Conservation (phyloP, 257 asterid species). For the Linderniella brevidens region DNA sequence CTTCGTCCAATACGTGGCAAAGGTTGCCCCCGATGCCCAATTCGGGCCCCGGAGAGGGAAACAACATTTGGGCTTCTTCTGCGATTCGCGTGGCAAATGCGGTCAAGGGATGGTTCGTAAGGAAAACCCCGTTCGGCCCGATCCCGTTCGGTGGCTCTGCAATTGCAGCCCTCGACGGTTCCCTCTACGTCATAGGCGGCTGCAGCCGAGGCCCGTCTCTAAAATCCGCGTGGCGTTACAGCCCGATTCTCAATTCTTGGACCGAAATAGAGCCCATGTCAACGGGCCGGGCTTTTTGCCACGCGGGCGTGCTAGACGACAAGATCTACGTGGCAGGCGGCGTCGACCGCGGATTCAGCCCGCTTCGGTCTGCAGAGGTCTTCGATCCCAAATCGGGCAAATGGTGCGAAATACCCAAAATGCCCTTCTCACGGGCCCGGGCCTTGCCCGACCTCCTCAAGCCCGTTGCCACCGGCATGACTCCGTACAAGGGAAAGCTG, state of each 20-base stretch:
- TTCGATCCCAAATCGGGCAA: conserved; percentile 54
- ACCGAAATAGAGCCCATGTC: conserved; percentile 57
- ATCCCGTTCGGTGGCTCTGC: conserved; percentile 79
- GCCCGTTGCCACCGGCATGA: conserved; percentile 92
- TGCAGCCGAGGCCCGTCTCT: conserved; percentile 44
- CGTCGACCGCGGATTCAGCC: conserved; percentile 58
- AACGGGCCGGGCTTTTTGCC: conserved; percentile 67
- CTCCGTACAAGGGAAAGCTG: conserved; percentile 61
- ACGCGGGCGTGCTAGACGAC: conserved; percentile 51
- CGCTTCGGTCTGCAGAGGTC: conserved; percentile 85
- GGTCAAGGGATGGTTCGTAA: conserved; percentile 55
- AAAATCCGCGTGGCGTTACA: conserved; percentile 52
- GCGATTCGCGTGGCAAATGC: conserved; percentile 44
- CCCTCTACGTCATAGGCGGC: conserved; percentile 72
- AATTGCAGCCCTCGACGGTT: conserved; percentile 57
- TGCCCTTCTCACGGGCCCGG: conserved; percentile 85
- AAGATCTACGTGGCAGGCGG: conserved; percentile 88
- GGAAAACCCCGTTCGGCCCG: conserved; percentile 39
- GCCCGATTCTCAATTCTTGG: conserved; percentile 59
- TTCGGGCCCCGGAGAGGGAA: conserved; percentile 21
- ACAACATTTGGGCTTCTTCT: conserved; percentile 24
- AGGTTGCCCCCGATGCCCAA: conserved; percentile 65
- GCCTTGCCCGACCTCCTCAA: conserved; percentile 70
- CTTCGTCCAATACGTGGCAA: conserved; percentile 52
- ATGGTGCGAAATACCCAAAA: conserved; percentile 77